Evolutionary conservation across 768 basidiomycete genomes (phyloP), one percentile per base, ranked within the genome.

Genomic region (Coprinopsis marcescibilis): DNA sequence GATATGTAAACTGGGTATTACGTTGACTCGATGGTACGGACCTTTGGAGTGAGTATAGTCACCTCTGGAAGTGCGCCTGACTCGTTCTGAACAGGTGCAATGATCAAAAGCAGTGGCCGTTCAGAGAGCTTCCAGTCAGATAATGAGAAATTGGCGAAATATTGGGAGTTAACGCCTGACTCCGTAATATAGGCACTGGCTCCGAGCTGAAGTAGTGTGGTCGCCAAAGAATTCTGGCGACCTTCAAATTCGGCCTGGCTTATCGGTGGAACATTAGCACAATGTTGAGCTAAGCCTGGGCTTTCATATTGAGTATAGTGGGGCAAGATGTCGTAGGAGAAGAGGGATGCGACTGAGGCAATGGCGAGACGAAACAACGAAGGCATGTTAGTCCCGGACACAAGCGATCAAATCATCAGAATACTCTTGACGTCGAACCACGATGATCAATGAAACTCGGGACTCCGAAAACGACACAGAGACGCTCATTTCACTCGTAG

Each of bases 111-210:
- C 12, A 92, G 71, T 0, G 89, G 89, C 2, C 90, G 75, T 64
- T 93, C 90, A 8, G 85, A 87, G 25, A 89, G 72, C 25, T 55
- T 51, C 90, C 91, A 94, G 17, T 73, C 56, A 6, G 71, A 50
- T 4, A 54, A 57, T 11, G 83, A 83, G 48, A 89, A 71, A 54
- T 89, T 89, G n/a, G 71, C 80, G 60, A 76, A 91, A 69, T 79
- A 93, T 2, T 70, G 64, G 1, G 82, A 78, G 47, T 71, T 85
- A 12, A 86, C 77, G 0, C 85, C 80, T 20, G 91, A 88, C 59
- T 93, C 89, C 4, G 84, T 78, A 26, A 93, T 76, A 60, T 87
- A 92, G 13, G 84, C 83, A 5, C 77, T 71, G 0, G 76, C 82
- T 24, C 77, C 73, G 21, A 79, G 67, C 4, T 61, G 50, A 45